These are phyloP conservation scores for Fagopyrum esculentum DNA, from an alignment of 148 eudicot species.

Conservation along the genomic window DNA sequence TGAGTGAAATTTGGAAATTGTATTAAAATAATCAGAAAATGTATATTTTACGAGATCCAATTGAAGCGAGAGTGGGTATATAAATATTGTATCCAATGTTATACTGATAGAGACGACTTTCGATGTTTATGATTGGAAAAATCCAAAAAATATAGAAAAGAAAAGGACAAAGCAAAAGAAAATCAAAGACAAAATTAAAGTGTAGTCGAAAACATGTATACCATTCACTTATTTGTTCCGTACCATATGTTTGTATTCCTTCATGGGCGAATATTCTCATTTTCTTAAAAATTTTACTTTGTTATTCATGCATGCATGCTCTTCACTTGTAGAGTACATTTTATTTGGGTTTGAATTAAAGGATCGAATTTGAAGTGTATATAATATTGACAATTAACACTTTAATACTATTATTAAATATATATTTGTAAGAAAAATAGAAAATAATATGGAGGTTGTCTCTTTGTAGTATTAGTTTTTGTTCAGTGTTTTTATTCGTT, in stretches of 20 bases:
- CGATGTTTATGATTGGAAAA: background rate
- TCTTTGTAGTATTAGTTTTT: too few species aligned
- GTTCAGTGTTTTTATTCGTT: too few species aligned
- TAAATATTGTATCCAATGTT: background rate
- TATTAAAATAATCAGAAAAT: too few species aligned
- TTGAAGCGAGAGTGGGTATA: background rate
- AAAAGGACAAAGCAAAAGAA: background rate
- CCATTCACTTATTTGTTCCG: background rate
- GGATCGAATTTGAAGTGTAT: background rate
- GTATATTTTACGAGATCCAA: too few species aligned
- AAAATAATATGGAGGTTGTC: too few species aligned
- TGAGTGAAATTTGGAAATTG: too few species aligned
- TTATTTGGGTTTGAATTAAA: background rate
- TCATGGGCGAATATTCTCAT: background rate
- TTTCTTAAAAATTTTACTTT: background rate
- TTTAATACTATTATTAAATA: too few species aligned
- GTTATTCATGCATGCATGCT: constrained; percentile 1
- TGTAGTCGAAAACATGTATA: background rate
- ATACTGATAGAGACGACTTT: background rate
- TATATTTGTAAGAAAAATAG: too few species aligned
- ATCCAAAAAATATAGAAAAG: background rate
- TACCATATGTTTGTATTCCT: background rate
- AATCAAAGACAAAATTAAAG: background rate
- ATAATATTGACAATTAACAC: too few species aligned
- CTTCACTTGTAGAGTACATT: background rate